These are phyloP conservation scores for Thymus quinquecostatus DNA, from an alignment of 257 asterid genomes.

Conservation along the genomic window DNA sequence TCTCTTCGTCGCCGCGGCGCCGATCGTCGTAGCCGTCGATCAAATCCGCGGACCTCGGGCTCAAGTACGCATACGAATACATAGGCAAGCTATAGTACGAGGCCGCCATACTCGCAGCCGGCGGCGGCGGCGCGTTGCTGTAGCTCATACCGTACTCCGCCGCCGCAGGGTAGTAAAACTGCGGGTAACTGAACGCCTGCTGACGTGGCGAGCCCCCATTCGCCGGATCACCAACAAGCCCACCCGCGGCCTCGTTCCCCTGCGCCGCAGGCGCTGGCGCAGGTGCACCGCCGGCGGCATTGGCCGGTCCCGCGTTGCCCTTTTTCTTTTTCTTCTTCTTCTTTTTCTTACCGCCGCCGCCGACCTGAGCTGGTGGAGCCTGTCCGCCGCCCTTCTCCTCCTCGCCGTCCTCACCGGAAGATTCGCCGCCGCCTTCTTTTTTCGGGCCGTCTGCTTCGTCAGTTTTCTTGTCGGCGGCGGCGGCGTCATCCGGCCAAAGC, in stretches of 20 bases:
- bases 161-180: conserved; percentile 35
- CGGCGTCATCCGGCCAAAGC: conserved; percentile 50
- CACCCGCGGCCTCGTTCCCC: conserved; percentile 8
- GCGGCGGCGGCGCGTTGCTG: conserved; percentile 44
- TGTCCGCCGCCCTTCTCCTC: conserved; percentile 38
- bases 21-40: conserved; percentile 8
- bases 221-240: conserved; percentile 35
- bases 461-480: conserved; percentile 30
- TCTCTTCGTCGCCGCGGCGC: conserved; percentile 33
- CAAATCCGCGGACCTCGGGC: conserved; percentile 34
- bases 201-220: conserved; percentile 39
- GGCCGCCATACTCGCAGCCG: conserved; percentile 34
- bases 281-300: conserved; percentile 42
- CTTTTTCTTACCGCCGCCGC: conserved; percentile 45
- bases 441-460: conserved; percentile 34
- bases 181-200: conserved; percentile 43
- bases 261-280: conserved; percentile 17
- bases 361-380: conserved; percentile 32
- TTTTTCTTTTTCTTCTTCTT: conserved; percentile 55
- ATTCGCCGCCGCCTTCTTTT: conserved; percentile 31
- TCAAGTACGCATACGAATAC: conserved; percentile 38
- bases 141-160: conserved; percentile 61
- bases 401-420: conserved; percentile 35
- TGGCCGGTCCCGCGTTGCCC: conserved; percentile 29
- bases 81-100: conserved; percentile 44